These are phyloP conservation scores for Citrus mangshanensis DNA, from an alignment of 345 rosid species.

Conservation along the genomic window DNA sequence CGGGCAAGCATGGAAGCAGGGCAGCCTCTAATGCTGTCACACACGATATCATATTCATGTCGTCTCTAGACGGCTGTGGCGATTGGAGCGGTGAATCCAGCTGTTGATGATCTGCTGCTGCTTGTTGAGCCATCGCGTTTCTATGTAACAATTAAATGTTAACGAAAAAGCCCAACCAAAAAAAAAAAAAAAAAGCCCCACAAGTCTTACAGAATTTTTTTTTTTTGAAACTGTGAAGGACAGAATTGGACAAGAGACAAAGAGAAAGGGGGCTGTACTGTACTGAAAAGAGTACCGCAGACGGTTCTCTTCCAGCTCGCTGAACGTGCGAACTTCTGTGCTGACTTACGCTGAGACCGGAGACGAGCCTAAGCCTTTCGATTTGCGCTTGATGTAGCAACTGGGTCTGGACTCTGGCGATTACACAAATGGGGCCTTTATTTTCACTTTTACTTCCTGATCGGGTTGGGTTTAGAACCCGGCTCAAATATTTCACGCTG, in stretches of 20 bases:
- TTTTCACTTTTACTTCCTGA: too few relatives aligned
- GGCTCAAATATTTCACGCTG: too few relatives aligned
- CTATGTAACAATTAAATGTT: background rate
- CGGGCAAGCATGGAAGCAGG: constrained; percentile 93
- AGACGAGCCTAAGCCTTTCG: too few relatives aligned
- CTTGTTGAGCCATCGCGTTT: constrained; percentile 6
- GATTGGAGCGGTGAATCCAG: constrained; percentile 37
- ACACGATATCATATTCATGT: constrained; percentile 67
- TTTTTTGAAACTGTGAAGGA: background rate
- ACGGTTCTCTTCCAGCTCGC: too few relatives aligned
- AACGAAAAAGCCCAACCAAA: background rate
- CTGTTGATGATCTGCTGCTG: constrained; percentile 28
- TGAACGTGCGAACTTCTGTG: too few relatives aligned
- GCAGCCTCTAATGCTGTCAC: constrained; percentile 84
- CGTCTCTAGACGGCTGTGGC: constrained; percentile 42
- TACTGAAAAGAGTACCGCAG: background rate
- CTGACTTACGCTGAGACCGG: too few relatives aligned
- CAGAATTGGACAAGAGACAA: background rate
- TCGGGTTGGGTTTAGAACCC: too few relatives aligned
- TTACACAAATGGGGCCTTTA: too few relatives aligned
- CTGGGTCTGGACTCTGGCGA: too few relatives aligned
- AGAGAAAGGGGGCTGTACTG: background rate
- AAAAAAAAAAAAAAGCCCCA: too few relatives aligned
- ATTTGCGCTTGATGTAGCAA: too few relatives aligned
- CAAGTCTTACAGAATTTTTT: background rate